phyloP scores from a whole-genome alignment of 2,329 filamentous ascomycete species.

The Gaeumannomyces sp. region DNA sequence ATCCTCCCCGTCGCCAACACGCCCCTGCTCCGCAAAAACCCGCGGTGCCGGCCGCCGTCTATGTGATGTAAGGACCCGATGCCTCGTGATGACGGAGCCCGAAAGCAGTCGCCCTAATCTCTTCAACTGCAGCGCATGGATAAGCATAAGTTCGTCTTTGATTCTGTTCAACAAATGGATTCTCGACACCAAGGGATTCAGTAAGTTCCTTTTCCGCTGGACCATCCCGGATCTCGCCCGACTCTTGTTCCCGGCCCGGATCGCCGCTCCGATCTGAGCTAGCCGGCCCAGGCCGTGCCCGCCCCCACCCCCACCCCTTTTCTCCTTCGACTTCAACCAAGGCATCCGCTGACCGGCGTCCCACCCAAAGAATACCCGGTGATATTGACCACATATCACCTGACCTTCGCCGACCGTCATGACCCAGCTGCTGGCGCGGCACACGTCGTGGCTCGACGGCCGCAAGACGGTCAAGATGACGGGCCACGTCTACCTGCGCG shows the following conservation, averaged over 20 bases:
- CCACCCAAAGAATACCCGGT: conserved; percentile 57
- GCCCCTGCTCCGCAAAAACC: conserved; percentile 45
- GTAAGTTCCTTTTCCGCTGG: conserved; percentile 42
- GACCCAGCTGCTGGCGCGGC: conserved; percentile 88
- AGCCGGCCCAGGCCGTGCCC: conserved; percentile 1
- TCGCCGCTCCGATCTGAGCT: background rate
- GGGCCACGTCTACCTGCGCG: conserved; percentile 82
- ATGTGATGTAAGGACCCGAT: conserved; percentile 57
- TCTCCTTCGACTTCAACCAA: background rate
- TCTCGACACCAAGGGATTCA: conserved; percentile 76
- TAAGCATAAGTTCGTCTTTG: conserved; percentile 83
- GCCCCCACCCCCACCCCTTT: background rate
- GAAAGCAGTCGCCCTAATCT: background rate
- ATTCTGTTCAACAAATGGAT: conserved; percentile 99
- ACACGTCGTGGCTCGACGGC: conserved; percentile 83
- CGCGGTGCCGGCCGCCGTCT: conserved; percentile 73
- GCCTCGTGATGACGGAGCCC: background rate
- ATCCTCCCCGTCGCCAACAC: conserved; percentile 75
- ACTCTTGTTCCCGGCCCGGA: background rate
- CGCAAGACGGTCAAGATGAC: conserved; percentile 98
- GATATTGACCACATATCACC: conserved; percentile 92
- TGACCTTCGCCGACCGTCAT: conserved; percentile 88
- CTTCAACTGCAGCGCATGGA: conserved; percentile 65
- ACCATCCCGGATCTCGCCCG: background rate
- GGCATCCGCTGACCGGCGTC: background rate